Percentiles rank a stretch among this genome's conserved stretches.
Conservation (phyloP, 1,284 basidiomycete genomes). For the Tremellales sp. region DNA sequence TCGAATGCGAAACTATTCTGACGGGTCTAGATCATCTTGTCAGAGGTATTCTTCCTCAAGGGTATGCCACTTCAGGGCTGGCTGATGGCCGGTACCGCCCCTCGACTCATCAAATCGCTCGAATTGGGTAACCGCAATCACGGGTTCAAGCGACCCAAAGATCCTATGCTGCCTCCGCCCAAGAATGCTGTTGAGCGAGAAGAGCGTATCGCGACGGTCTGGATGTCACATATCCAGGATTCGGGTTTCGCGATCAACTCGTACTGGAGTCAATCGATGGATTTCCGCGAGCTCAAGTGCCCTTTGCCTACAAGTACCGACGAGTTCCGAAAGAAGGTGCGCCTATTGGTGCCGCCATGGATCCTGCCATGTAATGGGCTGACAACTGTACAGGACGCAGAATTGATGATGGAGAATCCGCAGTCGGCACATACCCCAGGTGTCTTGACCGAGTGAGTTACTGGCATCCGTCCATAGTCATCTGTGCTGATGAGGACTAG, state of each 20-base stretch:
- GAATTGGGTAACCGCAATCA: constrained; percentile 32
- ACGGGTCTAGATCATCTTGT: constrained; percentile 27
- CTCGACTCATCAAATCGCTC: constrained; percentile 32
- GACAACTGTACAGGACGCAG: not conserved
- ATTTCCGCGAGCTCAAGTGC: constrained; percentile 21
- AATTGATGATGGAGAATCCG: constrained; percentile 24
- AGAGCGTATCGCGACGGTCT: constrained; percentile 34
- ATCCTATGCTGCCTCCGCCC: constrained; percentile 21
- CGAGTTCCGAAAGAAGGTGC: constrained; percentile 23
- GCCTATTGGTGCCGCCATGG: not conserved
- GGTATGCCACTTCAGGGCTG: constrained; percentile 37
- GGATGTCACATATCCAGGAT: constrained; percentile 37
- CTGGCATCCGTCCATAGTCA: no score
- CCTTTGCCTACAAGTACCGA: constrained; percentile 24
- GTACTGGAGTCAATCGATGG: constrained; percentile 26
- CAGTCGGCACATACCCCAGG: constrained; percentile 28
- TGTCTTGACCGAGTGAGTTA: constrained; percentile 22
- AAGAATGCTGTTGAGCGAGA: constrained; percentile 28
- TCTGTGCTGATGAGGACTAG: constrained; percentile 9
- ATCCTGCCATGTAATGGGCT: no score
- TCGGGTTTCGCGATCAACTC: constrained; percentile 29
- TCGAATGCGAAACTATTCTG: no score
- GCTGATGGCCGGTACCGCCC: constrained; percentile 24
- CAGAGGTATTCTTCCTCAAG: constrained; percentile 28
- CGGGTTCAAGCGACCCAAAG: constrained; percentile 22